Evolutionary conservation across 1,284 basidiomycete genomes (phyloP).

Genomic region (Exsudoporus floridanus): DNA sequence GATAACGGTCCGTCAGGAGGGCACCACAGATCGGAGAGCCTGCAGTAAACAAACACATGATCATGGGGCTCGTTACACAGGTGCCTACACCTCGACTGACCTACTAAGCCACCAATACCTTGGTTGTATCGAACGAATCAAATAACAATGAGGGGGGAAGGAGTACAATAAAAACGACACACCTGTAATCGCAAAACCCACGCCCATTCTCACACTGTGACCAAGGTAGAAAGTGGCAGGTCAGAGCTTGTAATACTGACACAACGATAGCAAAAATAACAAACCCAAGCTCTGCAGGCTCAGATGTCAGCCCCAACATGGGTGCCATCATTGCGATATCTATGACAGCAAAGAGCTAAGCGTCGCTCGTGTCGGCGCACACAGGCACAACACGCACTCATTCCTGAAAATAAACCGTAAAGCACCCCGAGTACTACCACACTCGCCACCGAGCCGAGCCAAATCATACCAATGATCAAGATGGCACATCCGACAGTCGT

Average conservation of each 20-base stretch:
- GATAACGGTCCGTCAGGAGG: constrained; percentile 28
- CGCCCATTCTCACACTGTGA: constrained; percentile 27
- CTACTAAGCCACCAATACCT: constrained; percentile 31
- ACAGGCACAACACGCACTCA: constrained; percentile 16
- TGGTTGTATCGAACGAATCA: neutral
- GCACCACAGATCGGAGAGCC: constrained; percentile 33
- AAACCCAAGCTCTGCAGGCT: constrained; percentile 30
- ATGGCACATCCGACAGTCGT: constrained; percentile 27
- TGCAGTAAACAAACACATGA: neutral
- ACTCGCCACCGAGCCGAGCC: constrained; percentile 40
- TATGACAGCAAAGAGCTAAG: neutral
- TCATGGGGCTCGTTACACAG: neutral
- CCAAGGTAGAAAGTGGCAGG: neutral
- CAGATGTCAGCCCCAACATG: constrained; percentile 24
- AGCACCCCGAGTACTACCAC: constrained; percentile 46
- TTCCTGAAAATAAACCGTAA: constrained; percentile 52
- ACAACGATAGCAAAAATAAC: constrained; percentile 1
- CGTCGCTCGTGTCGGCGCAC: neutral
- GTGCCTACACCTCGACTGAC: constrained; percentile 9
- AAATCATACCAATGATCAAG: constrained; percentile 44
- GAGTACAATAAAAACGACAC: neutral
- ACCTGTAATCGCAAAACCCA: constrained; percentile 28
- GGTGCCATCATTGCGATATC: constrained; percentile 30
- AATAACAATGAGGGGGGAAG: neutral
- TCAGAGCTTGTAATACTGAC: neutral